Conservation (phyloP, 116 monocot genomes). For the Zostera marina region DNA sequence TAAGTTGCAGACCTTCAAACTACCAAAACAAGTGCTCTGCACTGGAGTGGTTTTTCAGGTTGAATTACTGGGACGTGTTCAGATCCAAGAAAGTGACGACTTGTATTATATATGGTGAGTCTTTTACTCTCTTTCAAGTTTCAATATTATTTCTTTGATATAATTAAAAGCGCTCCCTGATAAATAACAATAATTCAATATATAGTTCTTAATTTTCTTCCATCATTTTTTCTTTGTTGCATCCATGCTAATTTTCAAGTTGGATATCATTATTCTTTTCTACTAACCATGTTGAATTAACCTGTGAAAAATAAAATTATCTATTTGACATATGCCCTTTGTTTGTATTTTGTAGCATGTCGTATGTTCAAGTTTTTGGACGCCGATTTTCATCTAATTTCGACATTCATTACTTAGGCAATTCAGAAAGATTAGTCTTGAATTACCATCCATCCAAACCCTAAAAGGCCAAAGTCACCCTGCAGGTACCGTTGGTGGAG, state of each 20-base stretch:
- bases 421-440: not conserved
- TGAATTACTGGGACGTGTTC: slow-evolving; percentile 75
- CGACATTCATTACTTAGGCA: not conserved
- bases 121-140: not conserved
- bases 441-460: not conserved
- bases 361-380: slow-evolving; percentile 4
- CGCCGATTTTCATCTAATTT: not conserved
- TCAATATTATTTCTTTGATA: not conserved
- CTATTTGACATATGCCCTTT: not conserved
- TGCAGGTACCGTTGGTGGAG: no score
- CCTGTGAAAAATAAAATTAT: not conserved
- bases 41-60: slow-evolving; percentile 73
- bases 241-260: not conserved
- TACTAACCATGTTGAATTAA: not conserved
- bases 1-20: slow-evolving; percentile 64
- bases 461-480: no score
- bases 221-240: not conserved
- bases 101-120: slow-evolving; percentile 82
- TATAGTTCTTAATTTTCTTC: no score
- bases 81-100: slow-evolving; percentile 49
- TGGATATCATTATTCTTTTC: not conserved
- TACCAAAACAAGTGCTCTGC: slow-evolving; percentile 64
- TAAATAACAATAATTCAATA: not conserved
- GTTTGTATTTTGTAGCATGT: not conserved
- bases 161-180: not conserved